A percentile compares a stretch with the other conserved stretches of the same genome.
Conservation (phyloP, 2,329 filamentous ascomycete species). For the Cadophora gregata region DNA sequence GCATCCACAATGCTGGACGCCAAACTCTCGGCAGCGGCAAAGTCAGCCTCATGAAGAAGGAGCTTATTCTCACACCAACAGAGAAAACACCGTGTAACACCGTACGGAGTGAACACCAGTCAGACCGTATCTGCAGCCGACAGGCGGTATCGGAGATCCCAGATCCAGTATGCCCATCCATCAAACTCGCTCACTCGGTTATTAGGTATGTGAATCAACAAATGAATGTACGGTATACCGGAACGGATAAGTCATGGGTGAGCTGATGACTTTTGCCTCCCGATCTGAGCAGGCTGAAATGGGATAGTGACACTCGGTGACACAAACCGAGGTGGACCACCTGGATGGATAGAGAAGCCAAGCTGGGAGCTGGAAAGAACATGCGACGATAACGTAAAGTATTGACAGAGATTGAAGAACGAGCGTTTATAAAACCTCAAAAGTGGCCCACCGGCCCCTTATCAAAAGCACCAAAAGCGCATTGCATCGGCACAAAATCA, state of each 20-base stretch:
- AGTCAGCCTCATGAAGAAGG: slow-evolving; percentile 11
- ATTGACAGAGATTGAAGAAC: background rate
- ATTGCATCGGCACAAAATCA: slow-evolving; percentile 7
- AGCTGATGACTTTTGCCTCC: background rate
- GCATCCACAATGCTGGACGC: slow-evolving; percentile 10
- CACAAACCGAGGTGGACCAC: background rate
- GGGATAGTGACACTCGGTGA: background rate
- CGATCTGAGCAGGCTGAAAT: background rate
- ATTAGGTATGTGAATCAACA: slow-evolving; percentile 1
- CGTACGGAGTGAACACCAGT: background rate
- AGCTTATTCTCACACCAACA: slow-evolving; percentile 13
- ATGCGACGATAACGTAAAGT: slow-evolving; percentile 9
- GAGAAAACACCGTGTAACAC: background rate
- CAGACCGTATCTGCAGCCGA: slow-evolving; percentile 4
- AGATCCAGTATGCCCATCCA: slow-evolving; percentile 1
- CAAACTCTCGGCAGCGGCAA: slow-evolving; percentile 15
- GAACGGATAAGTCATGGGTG: background rate
- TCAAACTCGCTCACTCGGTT: background rate
- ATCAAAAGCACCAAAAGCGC: slow-evolving; percentile 9
- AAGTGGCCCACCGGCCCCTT: no score
- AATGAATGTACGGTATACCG: background rate
- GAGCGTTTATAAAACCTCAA: background rate
- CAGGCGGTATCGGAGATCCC: background rate
- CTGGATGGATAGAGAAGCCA: slow-evolving; percentile 4
- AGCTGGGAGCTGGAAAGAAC: background rate